Percentiles rank a stretch among this genome's conserved stretches.
Conservation (phyloP, 371 early-diverging fungal species). For the Rhizopus delemar region DNA sequence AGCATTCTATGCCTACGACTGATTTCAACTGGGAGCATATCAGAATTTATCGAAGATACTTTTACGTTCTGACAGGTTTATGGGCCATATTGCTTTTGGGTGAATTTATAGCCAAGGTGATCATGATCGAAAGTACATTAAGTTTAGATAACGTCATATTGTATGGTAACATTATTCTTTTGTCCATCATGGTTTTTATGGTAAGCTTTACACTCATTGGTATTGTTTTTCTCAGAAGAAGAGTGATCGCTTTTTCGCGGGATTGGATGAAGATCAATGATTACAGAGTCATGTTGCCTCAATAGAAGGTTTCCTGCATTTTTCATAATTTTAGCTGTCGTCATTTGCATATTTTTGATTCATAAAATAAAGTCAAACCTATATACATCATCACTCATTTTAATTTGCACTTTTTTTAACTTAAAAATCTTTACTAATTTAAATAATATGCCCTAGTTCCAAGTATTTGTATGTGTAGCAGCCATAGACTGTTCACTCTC, state of each 20-base stretch:
- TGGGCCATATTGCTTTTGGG: conserved; percentile 40
- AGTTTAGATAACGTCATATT: conserved; percentile 36
- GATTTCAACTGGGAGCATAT: conserved; percentile 31
- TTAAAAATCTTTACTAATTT: too few relatives aligned
- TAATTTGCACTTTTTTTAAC: too few relatives aligned
- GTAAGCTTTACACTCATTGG: neutral
- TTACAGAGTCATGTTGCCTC: neutral
- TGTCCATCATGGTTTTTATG: conserved; percentile 17
- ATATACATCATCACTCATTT: too few relatives aligned
- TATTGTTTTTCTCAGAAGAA: neutral
- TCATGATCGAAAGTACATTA: conserved; percentile 39
- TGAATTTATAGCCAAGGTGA: conserved; percentile 40
- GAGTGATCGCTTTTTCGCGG: neutral
- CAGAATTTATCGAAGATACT: conserved; percentile 5
- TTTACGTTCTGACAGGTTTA: conserved; percentile 24
- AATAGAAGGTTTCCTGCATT: too few relatives aligned
- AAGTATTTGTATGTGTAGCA: too few relatives aligned
- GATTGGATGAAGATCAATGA: conserved; percentile 1
- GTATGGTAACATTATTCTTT: conserved; percentile 34
- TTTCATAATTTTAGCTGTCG: too few relatives aligned
- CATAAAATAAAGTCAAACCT: too few relatives aligned
- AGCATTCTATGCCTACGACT: conserved; percentile 14
- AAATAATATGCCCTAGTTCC: too few relatives aligned
- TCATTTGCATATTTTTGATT: too few relatives aligned
- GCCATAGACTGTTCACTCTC: too few relatives aligned